A percentile compares a stretch with the other conserved stretches of the same genome.
Evolutionary conservation across 768 basidiomycete species (phyloP).

Genomic region (Panellus pusillus): DNA sequence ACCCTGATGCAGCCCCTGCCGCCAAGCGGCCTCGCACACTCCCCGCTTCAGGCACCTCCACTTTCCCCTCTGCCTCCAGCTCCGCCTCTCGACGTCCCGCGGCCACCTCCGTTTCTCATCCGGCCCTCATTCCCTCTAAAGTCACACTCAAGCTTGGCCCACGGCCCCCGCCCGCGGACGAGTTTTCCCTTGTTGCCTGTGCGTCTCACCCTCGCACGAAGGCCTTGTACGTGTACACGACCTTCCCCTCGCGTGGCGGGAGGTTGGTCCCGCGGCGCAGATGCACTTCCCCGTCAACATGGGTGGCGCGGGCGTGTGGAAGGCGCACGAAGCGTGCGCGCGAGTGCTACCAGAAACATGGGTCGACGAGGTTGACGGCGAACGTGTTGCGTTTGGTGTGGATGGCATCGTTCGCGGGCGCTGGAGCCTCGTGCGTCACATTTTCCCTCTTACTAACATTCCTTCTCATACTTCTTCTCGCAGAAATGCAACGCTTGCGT

Average conservation of each 20-base stretch:
- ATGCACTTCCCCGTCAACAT: conserved; percentile 1
- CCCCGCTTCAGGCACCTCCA: not conserved
- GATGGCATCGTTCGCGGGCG: conserved; percentile 87
- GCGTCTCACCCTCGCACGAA: conserved; percentile 51
- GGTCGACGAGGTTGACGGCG: conserved; percentile 67
- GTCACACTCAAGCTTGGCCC: conserved; percentile 71
- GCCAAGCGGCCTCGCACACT: conserved; percentile 8
- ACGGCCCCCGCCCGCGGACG: conserved; percentile 46
- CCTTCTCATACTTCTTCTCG: not conserved
- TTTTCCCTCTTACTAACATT: not conserved
- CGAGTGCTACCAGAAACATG: conserved; percentile 88
- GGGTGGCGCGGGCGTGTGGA: conserved; percentile 53
- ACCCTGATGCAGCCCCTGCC: conserved; percentile 3
- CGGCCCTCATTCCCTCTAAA: conserved; percentile 28
- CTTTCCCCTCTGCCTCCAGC: conserved; percentile 2
- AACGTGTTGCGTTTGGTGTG: conserved; percentile 71
- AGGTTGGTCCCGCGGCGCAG: conserved; percentile 42
- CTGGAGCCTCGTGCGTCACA: conserved; percentile 78
- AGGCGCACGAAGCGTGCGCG: conserved; percentile 82
- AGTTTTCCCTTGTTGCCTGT: conserved; percentile 70
- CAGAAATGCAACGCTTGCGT: conserved; percentile 91
- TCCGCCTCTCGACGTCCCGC: not conserved
- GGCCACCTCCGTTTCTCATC: not conserved
- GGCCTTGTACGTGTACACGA: conserved; percentile 69
- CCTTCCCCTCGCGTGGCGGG: conserved; percentile 57